phyloP scores from a whole-genome alignment of 2,329 filamentous ascomycete species.

The Akanthomyces lecanii region DNA sequence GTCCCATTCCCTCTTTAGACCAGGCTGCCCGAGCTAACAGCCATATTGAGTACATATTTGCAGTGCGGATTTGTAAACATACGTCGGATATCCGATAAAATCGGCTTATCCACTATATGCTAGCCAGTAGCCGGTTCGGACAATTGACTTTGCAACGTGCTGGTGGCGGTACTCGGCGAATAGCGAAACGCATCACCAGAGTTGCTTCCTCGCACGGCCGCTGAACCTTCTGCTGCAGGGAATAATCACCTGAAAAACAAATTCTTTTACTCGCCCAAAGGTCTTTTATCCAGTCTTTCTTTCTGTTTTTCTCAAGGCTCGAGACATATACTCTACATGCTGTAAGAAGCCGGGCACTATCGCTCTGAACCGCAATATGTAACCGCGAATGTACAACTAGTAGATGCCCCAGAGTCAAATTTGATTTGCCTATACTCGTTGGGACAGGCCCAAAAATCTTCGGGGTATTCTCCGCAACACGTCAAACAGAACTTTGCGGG shows the following conservation, averaged over 20 bases:
- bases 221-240: neutral
- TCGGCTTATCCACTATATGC: no score
- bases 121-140: neutral
- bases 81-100: neutral
- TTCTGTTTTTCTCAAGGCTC: neutral
- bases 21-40: neutral
- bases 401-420: neutral
- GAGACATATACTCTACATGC: neutral
- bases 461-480: conserved; percentile 6
- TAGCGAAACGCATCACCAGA: neutral
- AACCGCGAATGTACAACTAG: neutral
- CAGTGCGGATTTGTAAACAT: no score
- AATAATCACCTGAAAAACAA: neutral
- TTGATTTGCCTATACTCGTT: neutral
- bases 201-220: neutral
- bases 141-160: neutral
- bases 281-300: neutral
- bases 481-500: neutral
- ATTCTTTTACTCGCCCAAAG: neutral
- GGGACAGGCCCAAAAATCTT: neutral
- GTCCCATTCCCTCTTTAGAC: neutral
- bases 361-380: neutral
- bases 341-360: neutral
- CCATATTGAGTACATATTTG: neutral
- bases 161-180: neutral